A percentile compares a stretch with the other conserved stretches of the same genome.
These are phyloP conservation scores for Eucalyptus albens DNA, from an alignment of 345 rosid species.

Conservation along the genomic window DNA sequence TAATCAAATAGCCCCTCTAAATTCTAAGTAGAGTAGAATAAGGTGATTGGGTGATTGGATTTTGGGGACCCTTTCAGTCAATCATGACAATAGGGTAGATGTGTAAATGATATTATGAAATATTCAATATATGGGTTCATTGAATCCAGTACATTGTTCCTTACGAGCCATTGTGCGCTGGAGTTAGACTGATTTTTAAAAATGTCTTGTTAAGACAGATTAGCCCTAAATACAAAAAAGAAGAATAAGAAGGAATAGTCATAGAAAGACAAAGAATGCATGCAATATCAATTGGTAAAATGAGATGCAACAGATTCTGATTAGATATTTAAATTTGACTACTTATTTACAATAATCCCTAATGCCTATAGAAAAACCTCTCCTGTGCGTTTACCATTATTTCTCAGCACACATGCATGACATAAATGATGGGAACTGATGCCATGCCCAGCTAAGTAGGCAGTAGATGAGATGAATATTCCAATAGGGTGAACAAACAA, in stretches of 20 bases:
- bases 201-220: too few species aligned
- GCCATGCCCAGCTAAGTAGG: neutral
- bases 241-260: too few species aligned
- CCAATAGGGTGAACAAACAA: neutral
- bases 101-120: neutral
- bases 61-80: neutral
- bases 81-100: neutral
- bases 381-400: neutral
- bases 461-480: neutral
- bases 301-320: too few species aligned
- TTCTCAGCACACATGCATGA: neutral
- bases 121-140: too few species aligned
- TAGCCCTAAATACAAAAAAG: too few species aligned
- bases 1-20: neutral
- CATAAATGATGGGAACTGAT: neutral
- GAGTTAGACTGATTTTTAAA: too few species aligned
- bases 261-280: too few species aligned
- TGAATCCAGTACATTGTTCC: too few species aligned
- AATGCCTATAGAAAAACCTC: neutral
- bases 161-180: neutral
- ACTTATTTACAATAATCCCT: neutral
- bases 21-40: neutral
- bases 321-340: too few species aligned
- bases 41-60: neutral
- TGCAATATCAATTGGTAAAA: too few species aligned